Evolutionary conservation across 306 rosid genomes (phyloP).

Genomic region (Adenanthera pavonina): DNA sequence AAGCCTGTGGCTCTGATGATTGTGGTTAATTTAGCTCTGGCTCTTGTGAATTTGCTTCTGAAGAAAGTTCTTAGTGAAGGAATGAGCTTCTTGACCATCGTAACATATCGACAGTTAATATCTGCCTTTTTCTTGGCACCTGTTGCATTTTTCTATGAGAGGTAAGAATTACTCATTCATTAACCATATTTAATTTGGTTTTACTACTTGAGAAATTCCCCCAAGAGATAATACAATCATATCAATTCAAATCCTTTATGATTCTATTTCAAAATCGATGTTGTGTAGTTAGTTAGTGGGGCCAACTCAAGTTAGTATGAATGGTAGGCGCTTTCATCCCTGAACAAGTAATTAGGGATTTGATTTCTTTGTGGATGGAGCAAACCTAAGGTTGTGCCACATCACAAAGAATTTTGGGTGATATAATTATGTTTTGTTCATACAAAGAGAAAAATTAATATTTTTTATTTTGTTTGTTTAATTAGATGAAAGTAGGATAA

Average conservation of each 20-base stretch:
- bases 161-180: conserved; percentile 39
- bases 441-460: neutral
- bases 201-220: conserved; percentile 16
- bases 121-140: conserved; percentile 73
- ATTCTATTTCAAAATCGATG: neutral
- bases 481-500: neutral
- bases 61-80: conserved; percentile 76
- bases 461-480: neutral
- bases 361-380: too few relatives aligned
- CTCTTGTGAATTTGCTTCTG: conserved; percentile 71
- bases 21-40: conserved; percentile 65
- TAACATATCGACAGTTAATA: conserved; percentile 67
- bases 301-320: too few relatives aligned
- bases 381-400: too few relatives aligned
- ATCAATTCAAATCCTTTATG: too few relatives aligned
- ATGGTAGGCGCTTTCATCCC: too few relatives aligned
- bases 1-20: conserved; percentile 65
- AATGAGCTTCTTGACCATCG: conserved; percentile 54
- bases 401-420: too few relatives aligned
- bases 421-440: neutral
- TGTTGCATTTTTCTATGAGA: conserved; percentile 69
- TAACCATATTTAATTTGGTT: neutral
- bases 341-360: too few relatives aligned
- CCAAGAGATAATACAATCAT: too few relatives aligned
- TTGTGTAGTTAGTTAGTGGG: neutral